Conservation (phyloP, 306 rosid genomes). For the Spatholobus suberectus region DNA sequence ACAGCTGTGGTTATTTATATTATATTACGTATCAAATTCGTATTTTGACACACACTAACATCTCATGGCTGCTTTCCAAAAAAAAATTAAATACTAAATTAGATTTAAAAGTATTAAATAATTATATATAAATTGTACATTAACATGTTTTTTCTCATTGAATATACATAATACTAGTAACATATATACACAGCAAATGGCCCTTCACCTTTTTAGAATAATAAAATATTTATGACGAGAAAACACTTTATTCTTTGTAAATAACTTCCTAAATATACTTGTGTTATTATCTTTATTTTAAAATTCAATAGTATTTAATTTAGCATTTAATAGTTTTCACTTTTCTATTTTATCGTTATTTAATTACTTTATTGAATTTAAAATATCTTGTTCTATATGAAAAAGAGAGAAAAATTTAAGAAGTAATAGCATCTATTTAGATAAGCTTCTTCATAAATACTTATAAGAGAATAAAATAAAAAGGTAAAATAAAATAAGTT, state of each 20-base stretch:
- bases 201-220: not conserved
- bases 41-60: conserved; percentile 2
- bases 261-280: not conserved
- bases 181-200: not conserved
- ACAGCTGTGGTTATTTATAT: not conserved
- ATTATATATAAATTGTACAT: not conserved
- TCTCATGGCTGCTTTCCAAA: not conserved
- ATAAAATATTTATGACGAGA: not conserved
- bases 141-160: not conserved
- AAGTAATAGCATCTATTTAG: no score
- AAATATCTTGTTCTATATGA: not conserved
- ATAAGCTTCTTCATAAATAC: no score
- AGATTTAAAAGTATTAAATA: not conserved
- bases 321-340: not conserved
- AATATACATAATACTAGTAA: not conserved
- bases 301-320: not conserved
- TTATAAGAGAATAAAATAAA: no score
- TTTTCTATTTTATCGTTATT: not conserved
- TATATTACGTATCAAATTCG: not conserved
- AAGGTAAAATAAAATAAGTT: no score
- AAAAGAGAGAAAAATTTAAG: not conserved
- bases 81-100: not conserved
- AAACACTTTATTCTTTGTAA: not conserved
- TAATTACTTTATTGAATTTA: not conserved
- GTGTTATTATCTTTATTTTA: not conserved